A percentile compares a stretch with the other conserved stretches of the same genome.
These are phyloP conservation scores for Coleophoma eucalyptorum DNA, from an alignment of 2,329 filamentous ascomycete genomes.

Conservation along the genomic window DNA sequence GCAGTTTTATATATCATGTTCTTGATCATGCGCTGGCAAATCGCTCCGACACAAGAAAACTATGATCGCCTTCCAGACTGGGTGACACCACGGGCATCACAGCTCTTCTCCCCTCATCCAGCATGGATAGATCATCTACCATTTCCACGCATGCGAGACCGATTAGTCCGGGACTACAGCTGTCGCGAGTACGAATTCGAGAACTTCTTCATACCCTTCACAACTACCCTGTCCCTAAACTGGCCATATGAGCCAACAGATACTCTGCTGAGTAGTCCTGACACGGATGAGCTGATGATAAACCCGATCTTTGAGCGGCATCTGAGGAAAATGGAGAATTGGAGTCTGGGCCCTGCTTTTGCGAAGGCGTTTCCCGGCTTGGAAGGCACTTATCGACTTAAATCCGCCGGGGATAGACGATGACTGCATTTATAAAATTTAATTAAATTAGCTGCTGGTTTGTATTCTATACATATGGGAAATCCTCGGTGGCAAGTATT, in stretches of 20 bases:
- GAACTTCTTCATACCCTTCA: conserved; percentile 81
- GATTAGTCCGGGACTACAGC: conserved; percentile 48
- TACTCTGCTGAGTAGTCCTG: conserved; percentile 55
- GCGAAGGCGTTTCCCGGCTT: conserved; percentile 59
- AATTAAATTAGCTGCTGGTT: not conserved
- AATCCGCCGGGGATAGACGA: conserved; percentile 20
- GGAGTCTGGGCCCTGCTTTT: conserved; percentile 73
- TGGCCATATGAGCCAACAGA: conserved; percentile 80
- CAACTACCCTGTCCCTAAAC: conserved; percentile 70
- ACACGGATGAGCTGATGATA: conserved; percentile 66
- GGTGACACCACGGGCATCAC: conserved; percentile 61
- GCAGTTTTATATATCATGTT: conserved; percentile 86
- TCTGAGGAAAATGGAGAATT: conserved; percentile 71
- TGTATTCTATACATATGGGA: not conserved
- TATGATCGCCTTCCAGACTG: conserved; percentile 74
- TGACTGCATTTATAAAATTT: not conserved
- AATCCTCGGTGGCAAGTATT: not conserved
- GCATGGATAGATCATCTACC: conserved; percentile 81
- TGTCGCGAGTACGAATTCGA: conserved; percentile 61
- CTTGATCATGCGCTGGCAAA: conserved; percentile 80
- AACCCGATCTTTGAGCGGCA: conserved; percentile 87
- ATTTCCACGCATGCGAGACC: conserved; percentile 74
- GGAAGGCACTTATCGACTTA: conserved; percentile 34
- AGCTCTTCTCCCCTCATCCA: conserved; percentile 66
- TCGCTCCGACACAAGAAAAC: conserved; percentile 74